Percentiles rank a stretch among this genome's conserved stretches.
phyloP scores from a whole-genome alignment of 768 basidiomycete genomes.

The Pleurotus tuoliensis region DNA sequence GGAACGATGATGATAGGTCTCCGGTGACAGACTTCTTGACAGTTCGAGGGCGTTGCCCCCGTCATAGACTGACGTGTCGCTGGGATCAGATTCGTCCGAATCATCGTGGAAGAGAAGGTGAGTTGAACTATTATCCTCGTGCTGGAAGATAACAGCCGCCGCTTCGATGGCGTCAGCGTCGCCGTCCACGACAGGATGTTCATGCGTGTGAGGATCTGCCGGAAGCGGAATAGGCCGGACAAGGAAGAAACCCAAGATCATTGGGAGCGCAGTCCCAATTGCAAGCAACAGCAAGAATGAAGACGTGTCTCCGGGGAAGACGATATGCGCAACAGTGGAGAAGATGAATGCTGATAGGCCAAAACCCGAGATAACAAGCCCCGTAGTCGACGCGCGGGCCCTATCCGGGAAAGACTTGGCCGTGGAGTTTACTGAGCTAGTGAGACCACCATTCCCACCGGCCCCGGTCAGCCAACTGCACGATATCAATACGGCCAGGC shows the following conservation, averaged over 20 bases:
- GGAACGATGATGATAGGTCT: background rate
- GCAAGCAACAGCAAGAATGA: slow-evolving; percentile 73
- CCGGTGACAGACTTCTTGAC: background rate
- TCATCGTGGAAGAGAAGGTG: slow-evolving; percentile 9
- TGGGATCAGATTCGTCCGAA: background rate
- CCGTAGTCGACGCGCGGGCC: slow-evolving; percentile 72
- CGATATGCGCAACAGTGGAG: slow-evolving; percentile 64
- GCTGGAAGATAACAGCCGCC: slow-evolving; percentile 13
- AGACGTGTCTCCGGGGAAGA: slow-evolving; percentile 77
- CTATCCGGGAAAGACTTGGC: slow-evolving; percentile 79
- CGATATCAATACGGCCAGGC: slow-evolving; percentile 48
- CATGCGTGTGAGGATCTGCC: slow-evolving; percentile 19
- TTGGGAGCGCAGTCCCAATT: slow-evolving; percentile 73
- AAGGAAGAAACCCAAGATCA: slow-evolving; percentile 74
- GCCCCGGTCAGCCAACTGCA: slow-evolving; percentile 73
- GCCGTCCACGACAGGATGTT: slow-evolving; percentile 13
- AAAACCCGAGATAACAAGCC: slow-evolving; percentile 80
- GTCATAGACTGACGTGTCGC: slow-evolving; percentile 11
- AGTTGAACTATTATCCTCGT: slow-evolving; percentile 9
- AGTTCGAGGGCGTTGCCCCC: slow-evolving; percentile 9
- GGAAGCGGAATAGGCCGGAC: slow-evolving; percentile 67
- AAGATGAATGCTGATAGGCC: slow-evolving; percentile 92
- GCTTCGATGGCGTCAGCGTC: slow-evolving; percentile 10
- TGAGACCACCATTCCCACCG: slow-evolving; percentile 71
- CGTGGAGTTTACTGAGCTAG: slow-evolving; percentile 71